phyloP scores from a whole-genome alignment of 352 stramenopile genomes.

The Phytophthora parvispora region DNA sequence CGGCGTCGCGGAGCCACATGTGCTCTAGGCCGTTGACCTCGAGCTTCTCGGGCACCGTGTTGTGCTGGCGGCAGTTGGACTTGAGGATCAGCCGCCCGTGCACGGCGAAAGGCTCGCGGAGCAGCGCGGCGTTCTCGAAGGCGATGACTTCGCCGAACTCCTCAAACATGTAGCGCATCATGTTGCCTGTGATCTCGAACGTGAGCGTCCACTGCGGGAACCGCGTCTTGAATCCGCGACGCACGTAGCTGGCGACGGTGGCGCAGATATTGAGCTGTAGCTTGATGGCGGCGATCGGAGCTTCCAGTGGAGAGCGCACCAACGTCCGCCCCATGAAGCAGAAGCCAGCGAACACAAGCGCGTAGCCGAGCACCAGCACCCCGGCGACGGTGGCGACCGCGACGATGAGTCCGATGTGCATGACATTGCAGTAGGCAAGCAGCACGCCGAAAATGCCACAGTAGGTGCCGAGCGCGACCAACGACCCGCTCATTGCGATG shows the following conservation, averaged over 20 bases:
- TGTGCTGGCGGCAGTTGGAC: constrained; percentile 24
- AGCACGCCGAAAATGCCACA: constrained; percentile 22
- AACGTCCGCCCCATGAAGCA: constrained; percentile 28
- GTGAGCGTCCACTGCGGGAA: constrained; percentile 34
- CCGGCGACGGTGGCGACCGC: not conserved
- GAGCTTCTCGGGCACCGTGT: constrained; percentile 18
- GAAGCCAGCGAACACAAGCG: constrained; percentile 24
- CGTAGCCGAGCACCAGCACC: constrained; percentile 10
- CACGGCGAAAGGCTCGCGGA: constrained; percentile 30
- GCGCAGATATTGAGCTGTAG: constrained; percentile 29
- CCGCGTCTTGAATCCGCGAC: constrained; percentile 20
- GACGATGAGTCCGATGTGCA: constrained; percentile 20
- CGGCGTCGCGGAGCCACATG: constrained; percentile 27
- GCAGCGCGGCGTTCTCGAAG: constrained; percentile 27
- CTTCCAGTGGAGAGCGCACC: constrained; percentile 22
- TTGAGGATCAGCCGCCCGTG: constrained; percentile 30
- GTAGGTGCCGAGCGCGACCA: constrained; percentile 21
- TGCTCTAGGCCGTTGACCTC: constrained; percentile 25
- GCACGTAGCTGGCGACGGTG: constrained; percentile 10
- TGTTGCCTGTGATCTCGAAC: constrained; percentile 32
- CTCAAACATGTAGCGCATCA: constrained; percentile 37
- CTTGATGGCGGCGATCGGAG: constrained; percentile 25
- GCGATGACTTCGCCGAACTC: constrained; percentile 34
- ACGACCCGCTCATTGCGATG: constrained; percentile 19
- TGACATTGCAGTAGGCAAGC: constrained; percentile 29